Base-by-base conservation (phyloP, 768 basidiomycete species). In the Termitomyces sp. region DNA sequence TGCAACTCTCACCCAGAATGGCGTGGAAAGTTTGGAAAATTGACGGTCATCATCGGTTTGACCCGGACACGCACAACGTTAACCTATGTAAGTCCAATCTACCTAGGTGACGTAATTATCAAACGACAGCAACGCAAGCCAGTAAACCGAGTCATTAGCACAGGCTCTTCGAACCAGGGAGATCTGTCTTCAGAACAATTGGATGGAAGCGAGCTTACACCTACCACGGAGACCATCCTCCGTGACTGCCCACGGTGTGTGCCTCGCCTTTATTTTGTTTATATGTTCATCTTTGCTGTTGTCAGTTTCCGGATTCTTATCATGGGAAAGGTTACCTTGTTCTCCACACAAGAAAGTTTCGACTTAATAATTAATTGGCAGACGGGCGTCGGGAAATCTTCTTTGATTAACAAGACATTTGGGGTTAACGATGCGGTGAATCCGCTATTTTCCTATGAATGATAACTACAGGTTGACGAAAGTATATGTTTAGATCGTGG, bases 351-450 rank as follows among this genome's bases (percentile, higher is more conserved):
- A 10, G 8, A 7, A 26, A 26, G 1, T 12, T 39, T 18, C 32
- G 36, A 39, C 39, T 34, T 20, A 22, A 18, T 16, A 1, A 24
- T 27, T 13, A 6, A 12, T 46, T n/a, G 26, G 4, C 47, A 72
- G 71, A 58, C 70, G 4, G 72, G 72, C 30, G 67, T 61, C 2
- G 71, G 72, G 14, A 72, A 72, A 55, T 69, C 71, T 12, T 60
- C 62, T 4, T 45, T 73, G 14, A 69, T 72, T 53, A 71, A 71
- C 32, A 58, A 61, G 34, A 60, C 67, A 3, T 73, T 73, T 45
- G 63, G 65, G 0, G 70, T 73, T 32, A 40, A 64, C 7, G 61
- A 62, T 22, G 68, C 66, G 18, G 68, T 68, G 49, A 50, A 60
- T 27, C 32, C 12, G 10, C 27, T 14, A n/a, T 53, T 48, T 4